Base-by-base conservation (phyloP, 2,329 filamentous ascomycete species). In the Ophiostoma quercus region DNA sequence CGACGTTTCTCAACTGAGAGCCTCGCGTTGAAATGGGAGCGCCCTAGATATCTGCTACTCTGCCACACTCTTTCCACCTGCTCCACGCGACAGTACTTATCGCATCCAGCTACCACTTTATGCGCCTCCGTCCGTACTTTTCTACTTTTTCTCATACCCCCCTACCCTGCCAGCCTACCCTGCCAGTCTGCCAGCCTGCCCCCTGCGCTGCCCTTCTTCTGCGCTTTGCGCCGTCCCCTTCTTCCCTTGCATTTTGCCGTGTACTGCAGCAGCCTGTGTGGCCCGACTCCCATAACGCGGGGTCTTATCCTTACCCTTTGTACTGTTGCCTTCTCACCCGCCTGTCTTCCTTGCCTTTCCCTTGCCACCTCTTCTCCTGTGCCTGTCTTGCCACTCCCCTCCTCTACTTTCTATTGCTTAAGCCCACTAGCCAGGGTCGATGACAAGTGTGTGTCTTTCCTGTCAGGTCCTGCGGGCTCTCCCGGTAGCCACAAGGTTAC, bases 381-480 rank as follows among this genome's bases (percentile, higher is more conserved):
- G 32, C 19, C 54, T 9, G 14, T 41, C 57, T 37, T 37, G 29
- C 57, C 32, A 12, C n/a, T 22, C 12, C 39, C 54, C 22, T 34
- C 60, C 66, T 34, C 9, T 34, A 29, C 25, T 29, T 29, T 43
- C n/a, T 43, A 32, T 63, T 60, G 32, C 47, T 39, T 69, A 8
- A 62, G 29, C n/a, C 47, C 51, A 67, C 67, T 34, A 37, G 67
- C 62, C 63, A 69, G 70, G 63, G 22, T 67, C 29, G 63, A 51
- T 65, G 67, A 54, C 68, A 70, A 70, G 66, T 51, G 68, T 69
- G 47, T 65, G 37, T 67, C 25, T 41, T 62, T 57, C 25, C 51
- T 66, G 62, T 39, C 34, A 65, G 32, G 62, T 39, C 62, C 34
- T 39, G 62, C 71, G 68, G 71, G 67, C 71, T 66, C 62, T 70